Evolutionary conservation across 2,329 filamentous ascomycete species (phyloP).

Genomic region (Colletotrichum sp.): DNA sequence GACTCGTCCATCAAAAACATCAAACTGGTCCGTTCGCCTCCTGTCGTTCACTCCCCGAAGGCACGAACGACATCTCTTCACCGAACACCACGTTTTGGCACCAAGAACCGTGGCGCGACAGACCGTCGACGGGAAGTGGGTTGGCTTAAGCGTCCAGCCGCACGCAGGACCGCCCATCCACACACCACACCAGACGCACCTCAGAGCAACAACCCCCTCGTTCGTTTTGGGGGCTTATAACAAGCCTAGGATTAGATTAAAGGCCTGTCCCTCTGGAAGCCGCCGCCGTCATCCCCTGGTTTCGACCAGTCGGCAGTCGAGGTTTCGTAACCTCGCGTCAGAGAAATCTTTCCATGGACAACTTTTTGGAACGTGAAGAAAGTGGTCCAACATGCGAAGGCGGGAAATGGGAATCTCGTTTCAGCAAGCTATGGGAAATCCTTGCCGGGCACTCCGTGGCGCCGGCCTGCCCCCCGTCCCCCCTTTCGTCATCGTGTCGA

Average conservation of each 20-base stretch:
- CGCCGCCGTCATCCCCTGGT: background rate
- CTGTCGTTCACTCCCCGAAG: background rate
- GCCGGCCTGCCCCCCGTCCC: background rate
- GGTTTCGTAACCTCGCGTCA: background rate
- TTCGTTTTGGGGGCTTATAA: background rate
- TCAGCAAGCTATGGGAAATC: background rate
- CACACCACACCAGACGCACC: background rate
- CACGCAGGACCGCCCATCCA: background rate
- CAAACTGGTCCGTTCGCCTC: background rate
- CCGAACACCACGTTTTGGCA: background rate
- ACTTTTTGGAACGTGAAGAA: background rate
- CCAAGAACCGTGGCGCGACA: background rate
- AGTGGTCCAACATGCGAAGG: background rate
- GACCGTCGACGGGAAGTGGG: constrained; percentile 2
- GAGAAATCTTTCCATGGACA: background rate
- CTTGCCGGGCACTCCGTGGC: background rate
- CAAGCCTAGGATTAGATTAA: constrained; percentile 2
- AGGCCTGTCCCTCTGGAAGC: background rate
- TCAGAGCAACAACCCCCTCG: background rate
- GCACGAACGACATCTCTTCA: background rate
- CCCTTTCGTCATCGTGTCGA: background rate
- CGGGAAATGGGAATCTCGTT: background rate
- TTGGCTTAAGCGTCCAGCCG: background rate
- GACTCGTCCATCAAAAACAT: background rate
- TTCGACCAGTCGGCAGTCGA: background rate